phyloP scores from a whole-genome alignment of 1,284 basidiomycete genomes.

The Cryptococcus jaspeensis region DNA sequence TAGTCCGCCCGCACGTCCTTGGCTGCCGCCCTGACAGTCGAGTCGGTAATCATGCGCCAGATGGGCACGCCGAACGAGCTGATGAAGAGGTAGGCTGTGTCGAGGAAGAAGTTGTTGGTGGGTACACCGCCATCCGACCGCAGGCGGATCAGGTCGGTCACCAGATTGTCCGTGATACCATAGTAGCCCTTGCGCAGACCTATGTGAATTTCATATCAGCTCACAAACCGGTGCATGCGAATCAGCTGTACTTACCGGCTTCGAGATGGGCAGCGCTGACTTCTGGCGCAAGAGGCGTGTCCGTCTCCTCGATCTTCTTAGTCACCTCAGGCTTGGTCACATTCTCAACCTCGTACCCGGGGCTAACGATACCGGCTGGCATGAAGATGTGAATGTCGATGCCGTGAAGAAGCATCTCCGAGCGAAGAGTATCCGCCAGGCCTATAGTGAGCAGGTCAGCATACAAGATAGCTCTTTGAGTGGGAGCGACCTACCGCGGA shows the following conservation, averaged over 20 bases:
- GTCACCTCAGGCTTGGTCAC: conserved; percentile 77
- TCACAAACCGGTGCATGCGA: no score
- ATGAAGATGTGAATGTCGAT: conserved; percentile 83
- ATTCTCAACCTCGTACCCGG: conserved; percentile 78
- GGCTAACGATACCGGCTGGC: conserved; percentile 79
- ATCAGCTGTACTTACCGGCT: conserved; percentile 55
- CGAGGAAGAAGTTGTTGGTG: conserved; percentile 61
- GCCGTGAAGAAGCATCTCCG: conserved; percentile 68
- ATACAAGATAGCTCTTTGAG: not conserved
- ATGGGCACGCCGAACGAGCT: conserved; percentile 53
- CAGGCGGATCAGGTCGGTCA: conserved; percentile 67
- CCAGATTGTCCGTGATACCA: conserved; percentile 73
- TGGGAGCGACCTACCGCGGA: conserved; percentile 63
- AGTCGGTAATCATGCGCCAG: not conserved
- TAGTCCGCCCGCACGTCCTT: no score
- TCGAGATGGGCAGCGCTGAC: conserved; percentile 65
- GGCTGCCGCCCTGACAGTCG: no score
- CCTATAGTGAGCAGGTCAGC: conserved; percentile 54
- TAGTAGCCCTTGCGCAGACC: conserved; percentile 70
- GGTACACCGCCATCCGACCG: conserved; percentile 69
- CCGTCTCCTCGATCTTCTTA: conserved; percentile 75
- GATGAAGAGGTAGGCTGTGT: conserved; percentile 56
- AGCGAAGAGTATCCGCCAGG: conserved; percentile 79
- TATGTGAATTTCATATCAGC: conserved; percentile 26
- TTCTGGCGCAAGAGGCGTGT: conserved; percentile 67